Evolutionary conservation across 2,329 filamentous ascomycete genomes (phyloP), one percentile per base, ranked within the genome.

Genomic region (Hypoxylon sp.): DNA sequence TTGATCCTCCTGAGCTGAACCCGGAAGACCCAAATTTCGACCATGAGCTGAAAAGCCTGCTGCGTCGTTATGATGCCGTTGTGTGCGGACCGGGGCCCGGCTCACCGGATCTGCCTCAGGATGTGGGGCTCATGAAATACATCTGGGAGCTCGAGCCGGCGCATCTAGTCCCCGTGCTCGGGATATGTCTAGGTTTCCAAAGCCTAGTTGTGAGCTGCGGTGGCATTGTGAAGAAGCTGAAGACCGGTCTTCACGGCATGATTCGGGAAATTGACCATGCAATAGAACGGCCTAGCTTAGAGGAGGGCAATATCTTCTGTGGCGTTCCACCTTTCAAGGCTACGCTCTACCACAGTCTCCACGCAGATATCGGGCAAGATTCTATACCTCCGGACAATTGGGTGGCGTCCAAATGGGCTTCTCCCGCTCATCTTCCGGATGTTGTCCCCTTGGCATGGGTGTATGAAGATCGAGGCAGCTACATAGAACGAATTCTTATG

Each of bases 61-160:
- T 91, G 10, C 73, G 79, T 36, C 81, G 84, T 45, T 97, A 94
- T 77, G 91, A 95, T 79, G 96, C 93, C 43, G 89, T 98, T 21
- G 91, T 98, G 53, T 92, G 93, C 70, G 95, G 96, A 0, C 96
- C 96, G 0, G 96, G 96, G 0, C 96, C 96, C 0, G 96, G 96
- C 9, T 89, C 93, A 75, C 93, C 95, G 0, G 85, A 86, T 49
- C 86, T 88, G 63, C 79, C 87, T 6, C 81, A 83, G n/a, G 95
- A 98, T 79, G 89, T 97, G 38, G 96, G 96, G 9, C 85, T 96
- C 45, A 96, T 97, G 82, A 85, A 84, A 60, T 82, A 89, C 68
- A 83, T 98, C 3, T 98, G 94, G 93, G 80, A 81, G 5, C 82
- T 95, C 14, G 79, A 83, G 1, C 84, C 86, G 2, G 80, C 84